Evolutionary conservation across 2,329 filamentous ascomycete species (phyloP).

Genomic region (Talaromyces marneffei): DNA sequence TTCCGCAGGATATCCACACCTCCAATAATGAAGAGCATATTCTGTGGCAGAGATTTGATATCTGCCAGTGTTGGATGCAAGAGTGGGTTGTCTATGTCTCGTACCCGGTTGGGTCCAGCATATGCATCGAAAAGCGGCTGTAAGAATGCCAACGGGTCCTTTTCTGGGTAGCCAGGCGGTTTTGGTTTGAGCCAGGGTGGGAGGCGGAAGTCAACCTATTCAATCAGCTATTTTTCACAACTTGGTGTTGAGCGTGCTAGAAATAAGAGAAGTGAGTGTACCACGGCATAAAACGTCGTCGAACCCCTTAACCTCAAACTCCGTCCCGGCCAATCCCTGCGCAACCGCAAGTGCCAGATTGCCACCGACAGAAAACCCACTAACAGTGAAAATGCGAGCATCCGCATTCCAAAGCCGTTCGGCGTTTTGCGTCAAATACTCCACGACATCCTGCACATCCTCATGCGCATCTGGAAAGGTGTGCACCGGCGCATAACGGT

Average conservation of each 20-base stretch:
- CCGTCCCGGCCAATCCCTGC: slow-evolving; percentile 20
- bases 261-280: slow-evolving; percentile 1
- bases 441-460: slow-evolving; percentile 42
- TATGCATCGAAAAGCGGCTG: slow-evolving; percentile 44
- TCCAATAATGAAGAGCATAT: background rate
- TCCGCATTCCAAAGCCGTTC: slow-evolving; percentile 24
- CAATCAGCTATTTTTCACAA: background rate
- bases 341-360: slow-evolving; percentile 38
- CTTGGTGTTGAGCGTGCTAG: too few relatives aligned
- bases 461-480: slow-evolving; percentile 39
- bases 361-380: slow-evolving; percentile 43
- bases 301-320: slow-evolving; percentile 32
- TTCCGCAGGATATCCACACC: background rate
- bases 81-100: background rate
- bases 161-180: slow-evolving; percentile 28
- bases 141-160: slow-evolving; percentile 37
- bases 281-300: slow-evolving; percentile 37
- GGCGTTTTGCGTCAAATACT: slow-evolving; percentile 38
- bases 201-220: slow-evolving; percentile 35
- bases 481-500: slow-evolving; percentile 39
- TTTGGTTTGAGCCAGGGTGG: slow-evolving; percentile 39
- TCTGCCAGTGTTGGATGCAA: background rate
- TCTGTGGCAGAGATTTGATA: background rate
- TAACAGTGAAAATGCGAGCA: slow-evolving; percentile 36
- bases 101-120: slow-evolving; percentile 21